Conservation (phyloP, 31 red algal genomes). For the Asparagopsis taxiformis region DNA sequence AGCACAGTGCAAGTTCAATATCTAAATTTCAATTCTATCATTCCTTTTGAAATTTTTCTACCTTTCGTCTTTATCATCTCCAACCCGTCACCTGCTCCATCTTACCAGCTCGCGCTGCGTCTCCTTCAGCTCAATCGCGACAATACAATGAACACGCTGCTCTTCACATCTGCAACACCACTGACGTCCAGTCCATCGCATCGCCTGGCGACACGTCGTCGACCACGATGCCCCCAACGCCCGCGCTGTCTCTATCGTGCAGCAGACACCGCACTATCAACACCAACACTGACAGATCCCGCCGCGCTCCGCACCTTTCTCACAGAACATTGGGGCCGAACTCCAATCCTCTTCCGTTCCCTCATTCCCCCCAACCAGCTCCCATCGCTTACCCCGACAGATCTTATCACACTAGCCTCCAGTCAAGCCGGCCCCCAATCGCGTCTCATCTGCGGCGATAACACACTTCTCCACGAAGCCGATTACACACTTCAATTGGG, state of each 20-base stretch:
- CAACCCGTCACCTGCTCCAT: no score
- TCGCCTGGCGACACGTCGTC: no score
- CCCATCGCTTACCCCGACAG: background rate
- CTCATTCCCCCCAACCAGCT: background rate
- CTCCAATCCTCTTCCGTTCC: background rate
- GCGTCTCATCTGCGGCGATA: background rate
- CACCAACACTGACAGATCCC: background rate
- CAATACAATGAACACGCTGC: no score
- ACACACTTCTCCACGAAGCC: background rate
- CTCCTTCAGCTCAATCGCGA: no score
- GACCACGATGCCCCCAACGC: background rate
- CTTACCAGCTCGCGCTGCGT: no score
- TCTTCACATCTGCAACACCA: no score
- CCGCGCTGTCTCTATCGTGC: background rate
- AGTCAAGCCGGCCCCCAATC: background rate
- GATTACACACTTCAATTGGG: slow-evolving; percentile 57
- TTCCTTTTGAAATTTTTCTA: no score
- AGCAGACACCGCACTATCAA: background rate
- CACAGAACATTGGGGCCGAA: background rate
- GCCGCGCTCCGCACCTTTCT: background rate
- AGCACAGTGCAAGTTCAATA: no score
- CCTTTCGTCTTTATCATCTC: no score
- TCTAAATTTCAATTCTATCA: no score
- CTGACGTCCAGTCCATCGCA: no score
- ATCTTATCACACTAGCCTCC: background rate